Base-by-base conservation (phyloP, 345 rosid genomes). In the Laguncularia racemosa region DNA sequence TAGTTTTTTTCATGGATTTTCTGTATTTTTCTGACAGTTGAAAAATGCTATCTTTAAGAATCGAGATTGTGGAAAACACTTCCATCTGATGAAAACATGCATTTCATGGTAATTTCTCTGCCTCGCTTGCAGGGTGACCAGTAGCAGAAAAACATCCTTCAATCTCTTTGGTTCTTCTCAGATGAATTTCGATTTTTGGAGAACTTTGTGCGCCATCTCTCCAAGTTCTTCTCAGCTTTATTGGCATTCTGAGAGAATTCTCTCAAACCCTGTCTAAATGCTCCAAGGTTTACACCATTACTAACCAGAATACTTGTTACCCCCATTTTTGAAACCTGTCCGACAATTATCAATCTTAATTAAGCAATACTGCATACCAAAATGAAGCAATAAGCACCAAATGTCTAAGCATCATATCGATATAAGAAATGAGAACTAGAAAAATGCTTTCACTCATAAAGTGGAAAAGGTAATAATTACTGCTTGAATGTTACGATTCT, bases 291-390 rank as follows among this genome's bases (percentile, higher is more conserved):
- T 40, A 88, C 83, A 16, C 95, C 98, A 43, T 88, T 59, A 3
- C 67, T 75, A 0, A 86, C 91, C 68, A 73, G 57, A 56, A 82
- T 73, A 75, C 91, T 78, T 10, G 95, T 80, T 1, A 78, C 93
- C 59, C 97, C 97, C 95, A 84, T 80, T 65, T 81, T 83, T 0
- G 89, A 87, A 56, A 83, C 81, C 97, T 90, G 76, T 12, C 58
- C 9, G 1, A 33, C 40, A 33, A 56, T 52, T 16, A 20, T 48
- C 53, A 60, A 33, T n/a, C 44, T 17, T 52, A 13, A 53, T 20
- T 16, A n/a, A 61, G 33, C 19, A 52, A 48, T 46, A 15, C 53
- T 16, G 3, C 4, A 28, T 11, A 51, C 16, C 45, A 28, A 20
- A 56, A 7, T 20, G 21, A 14, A 28, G 9, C 20, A 40, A 14